Evolutionary conservation across 2,329 filamentous ascomycete genomes (phyloP).

Genomic region (Ophiostoma sp.): DNA sequence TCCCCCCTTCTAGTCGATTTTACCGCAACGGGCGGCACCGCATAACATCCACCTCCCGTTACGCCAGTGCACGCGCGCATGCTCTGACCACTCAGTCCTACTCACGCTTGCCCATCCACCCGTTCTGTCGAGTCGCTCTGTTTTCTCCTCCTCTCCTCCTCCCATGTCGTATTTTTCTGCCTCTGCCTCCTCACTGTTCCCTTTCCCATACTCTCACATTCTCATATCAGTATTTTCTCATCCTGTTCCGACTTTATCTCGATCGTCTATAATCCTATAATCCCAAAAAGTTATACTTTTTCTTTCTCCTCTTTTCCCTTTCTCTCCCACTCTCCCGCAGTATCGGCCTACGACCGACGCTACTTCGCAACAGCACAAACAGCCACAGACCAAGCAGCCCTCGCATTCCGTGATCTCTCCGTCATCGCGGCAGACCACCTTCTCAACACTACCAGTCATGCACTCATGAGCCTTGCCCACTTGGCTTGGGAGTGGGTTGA

Average conservation of each 20-base stretch:
- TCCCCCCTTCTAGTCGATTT: slow-evolving; percentile 8
- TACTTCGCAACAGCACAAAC: background rate
- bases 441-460: slow-evolving; percentile 2
- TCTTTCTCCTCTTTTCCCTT: background rate
- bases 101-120: background rate
- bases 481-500: slow-evolving; percentile 12
- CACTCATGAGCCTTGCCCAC: slow-evolving; percentile 8
- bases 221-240: background rate
- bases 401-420: slow-evolving; percentile 5
- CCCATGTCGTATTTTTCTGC: background rate
- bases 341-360: background rate
- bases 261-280: background rate
- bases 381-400: background rate
- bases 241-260: slow-evolving; percentile 1
- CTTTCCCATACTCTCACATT: slow-evolving; percentile 1
- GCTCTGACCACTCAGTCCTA: background rate
- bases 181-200: background rate
- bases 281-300: background rate
- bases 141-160: background rate
- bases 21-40: slow-evolving; percentile 16
- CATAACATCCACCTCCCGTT: slow-evolving; percentile 5
- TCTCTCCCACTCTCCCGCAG: background rate
- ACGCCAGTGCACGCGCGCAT: slow-evolving; percentile 6
- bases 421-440: slow-evolving; percentile 9
- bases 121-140: background rate